Evolutionary conservation across 495 filamentous ascomycete genomes (phyloP).

Genomic region (Lasiosphaeris hirsuta): DNA sequence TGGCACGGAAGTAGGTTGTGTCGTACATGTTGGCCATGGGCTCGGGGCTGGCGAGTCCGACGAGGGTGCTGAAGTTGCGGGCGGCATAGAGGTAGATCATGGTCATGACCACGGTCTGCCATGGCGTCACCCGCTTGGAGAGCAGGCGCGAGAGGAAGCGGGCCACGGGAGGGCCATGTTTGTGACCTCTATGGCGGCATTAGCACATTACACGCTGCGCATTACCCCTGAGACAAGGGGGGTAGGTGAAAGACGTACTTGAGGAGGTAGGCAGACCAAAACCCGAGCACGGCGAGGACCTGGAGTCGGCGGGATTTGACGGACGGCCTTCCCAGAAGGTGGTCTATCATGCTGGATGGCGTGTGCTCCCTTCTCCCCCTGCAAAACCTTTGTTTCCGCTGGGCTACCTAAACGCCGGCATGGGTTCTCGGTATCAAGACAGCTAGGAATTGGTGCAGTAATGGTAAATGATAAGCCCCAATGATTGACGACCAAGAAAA

Average conservation of each 20-base stretch:
- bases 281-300: constrained; percentile 82
- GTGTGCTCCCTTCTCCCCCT: background rate
- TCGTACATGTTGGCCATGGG: constrained; percentile 93
- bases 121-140: constrained; percentile 64
- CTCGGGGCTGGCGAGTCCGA: constrained; percentile 88
- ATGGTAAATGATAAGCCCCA: too few relatives aligned
- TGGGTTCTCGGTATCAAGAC: background rate
- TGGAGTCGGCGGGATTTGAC: constrained; percentile 89
- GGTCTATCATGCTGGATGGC: constrained; percentile 57
- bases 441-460: too few relatives aligned
- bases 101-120: constrained; percentile 85
- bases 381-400: background rate
- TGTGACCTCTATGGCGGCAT: constrained; percentile 60
- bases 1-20: constrained; percentile 92
- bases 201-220: background rate
- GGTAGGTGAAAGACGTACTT: constrained; percentile 46
- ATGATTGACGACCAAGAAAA: too few relatives aligned
- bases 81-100: constrained; percentile 88
- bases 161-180: constrained; percentile 78
- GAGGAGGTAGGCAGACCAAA: constrained; percentile 84
- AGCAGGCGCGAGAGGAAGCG: constrained; percentile 70
- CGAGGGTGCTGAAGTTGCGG: constrained; percentile 88
- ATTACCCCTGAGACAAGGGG: background rate
- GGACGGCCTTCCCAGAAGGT: constrained; percentile 88
- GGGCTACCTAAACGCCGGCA: background rate